Evolutionary conservation across 108 stramenopile genomes (phyloP).

Genomic region (Pseudonitzschia pungens): DNA sequence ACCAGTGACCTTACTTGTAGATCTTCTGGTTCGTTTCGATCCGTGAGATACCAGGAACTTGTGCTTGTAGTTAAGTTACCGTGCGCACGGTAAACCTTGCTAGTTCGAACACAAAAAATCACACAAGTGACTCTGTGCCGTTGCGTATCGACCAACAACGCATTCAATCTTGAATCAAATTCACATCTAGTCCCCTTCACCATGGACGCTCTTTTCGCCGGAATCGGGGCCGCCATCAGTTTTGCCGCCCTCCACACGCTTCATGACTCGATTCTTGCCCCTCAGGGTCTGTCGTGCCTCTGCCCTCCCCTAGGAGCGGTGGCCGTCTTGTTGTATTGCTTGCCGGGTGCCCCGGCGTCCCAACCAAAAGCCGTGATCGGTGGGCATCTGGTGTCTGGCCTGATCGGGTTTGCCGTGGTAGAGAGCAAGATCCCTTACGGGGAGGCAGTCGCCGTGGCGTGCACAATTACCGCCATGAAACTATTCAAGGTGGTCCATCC

Average conservation of each 20-base stretch:
- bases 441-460: slow-evolving; percentile 15
- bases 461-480: slow-evolving; percentile 17
- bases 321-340: slow-evolving; percentile 18
- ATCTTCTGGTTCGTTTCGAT: too few relatives aligned
- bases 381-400: slow-evolving; percentile 14
- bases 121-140: too few relatives aligned
- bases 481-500: slow-evolving; percentile 18
- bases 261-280: neutral
- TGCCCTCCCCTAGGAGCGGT: slow-evolving; percentile 27
- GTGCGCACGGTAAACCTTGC: too few relatives aligned
- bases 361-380: slow-evolving; percentile 24
- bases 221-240: slow-evolving; percentile 14
- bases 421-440: slow-evolving; percentile 4
- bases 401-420: slow-evolving; percentile 3
- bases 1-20: too few relatives aligned
- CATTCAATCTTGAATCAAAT: too few relatives aligned
- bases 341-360: slow-evolving; percentile 25
- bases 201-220: slow-evolving; percentile 11
- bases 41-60: too few relatives aligned
- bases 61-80: too few relatives aligned
- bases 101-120: too few relatives aligned
- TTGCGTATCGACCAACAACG: too few relatives aligned
- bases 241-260: slow-evolving; percentile 12
- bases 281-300: slow-evolving; percentile 8
- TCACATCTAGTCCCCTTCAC: too few relatives aligned